Conservation (phyloP, 306 rosid species). For the Nissolia schottii region DNA sequence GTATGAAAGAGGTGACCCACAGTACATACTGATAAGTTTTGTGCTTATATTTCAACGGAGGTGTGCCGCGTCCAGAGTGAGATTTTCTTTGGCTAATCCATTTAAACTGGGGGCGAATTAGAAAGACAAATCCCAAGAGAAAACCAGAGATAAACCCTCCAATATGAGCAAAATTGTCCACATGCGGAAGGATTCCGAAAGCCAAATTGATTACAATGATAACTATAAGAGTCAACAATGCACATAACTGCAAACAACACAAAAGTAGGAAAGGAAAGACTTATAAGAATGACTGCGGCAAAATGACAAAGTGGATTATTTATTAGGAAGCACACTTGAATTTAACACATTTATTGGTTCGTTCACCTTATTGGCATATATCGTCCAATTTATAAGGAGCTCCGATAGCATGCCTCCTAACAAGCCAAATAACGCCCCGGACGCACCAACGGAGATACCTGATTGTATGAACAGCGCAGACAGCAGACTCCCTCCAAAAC, state of each 20-base stretch:
- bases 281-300: constrained; percentile 23
- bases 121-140: constrained; percentile 72
- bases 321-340: neutral
- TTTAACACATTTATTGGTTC: neutral
- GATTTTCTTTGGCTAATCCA: constrained; percentile 51
- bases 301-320: neutral
- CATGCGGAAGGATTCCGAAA: constrained; percentile 84
- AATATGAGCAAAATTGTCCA: constrained; percentile 84
- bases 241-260: constrained; percentile 49
- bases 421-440: constrained; percentile 89
- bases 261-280: neutral
- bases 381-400: constrained; percentile 84
- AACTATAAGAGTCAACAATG: constrained; percentile 57
- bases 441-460: constrained; percentile 87
- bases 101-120: constrained; percentile 74
- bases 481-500: constrained; percentile 79
- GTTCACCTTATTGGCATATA: constrained; percentile 77
- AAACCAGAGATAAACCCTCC: constrained; percentile 87
- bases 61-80: constrained; percentile 12
- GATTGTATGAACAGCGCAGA: constrained; percentile 62
- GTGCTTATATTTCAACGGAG: constrained; percentile 53
- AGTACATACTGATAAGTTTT: constrained; percentile 63
- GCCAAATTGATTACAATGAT: constrained; percentile 64
- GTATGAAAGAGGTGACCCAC: constrained; percentile 53
- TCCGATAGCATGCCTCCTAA: constrained; percentile 88